Evolutionary conservation across 176 grass and related monocot species (phyloP).

Genomic region (Paspalum notatum): DNA sequence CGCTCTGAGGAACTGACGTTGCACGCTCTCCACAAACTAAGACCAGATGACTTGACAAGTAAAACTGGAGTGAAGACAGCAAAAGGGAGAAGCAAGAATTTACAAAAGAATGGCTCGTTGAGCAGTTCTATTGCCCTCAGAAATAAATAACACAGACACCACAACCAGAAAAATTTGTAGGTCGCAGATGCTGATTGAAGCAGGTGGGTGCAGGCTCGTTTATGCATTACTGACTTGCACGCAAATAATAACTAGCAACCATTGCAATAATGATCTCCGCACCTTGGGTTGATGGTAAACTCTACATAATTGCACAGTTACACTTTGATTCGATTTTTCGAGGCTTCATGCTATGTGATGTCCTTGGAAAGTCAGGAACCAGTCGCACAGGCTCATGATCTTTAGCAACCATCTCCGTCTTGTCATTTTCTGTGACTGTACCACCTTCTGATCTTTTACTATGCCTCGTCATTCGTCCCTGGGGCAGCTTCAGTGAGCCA

Average conservation of each 20-base stretch:
- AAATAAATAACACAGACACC: conserved; percentile 38
- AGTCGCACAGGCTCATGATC: conserved; percentile 37
- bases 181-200: neutral
- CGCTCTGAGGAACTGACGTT: conserved; percentile 2
- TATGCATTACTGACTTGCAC: neutral
- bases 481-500: conserved; percentile 37
- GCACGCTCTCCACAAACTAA: neutral
- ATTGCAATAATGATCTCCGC: neutral
- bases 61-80: neutral
- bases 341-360: conserved; percentile 57
- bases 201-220: conserved; percentile 13
- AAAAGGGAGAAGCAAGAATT: conserved; percentile 32
- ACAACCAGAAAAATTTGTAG: conserved; percentile 27
- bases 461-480: conserved; percentile 44
- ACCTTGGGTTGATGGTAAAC: conserved; percentile 10
- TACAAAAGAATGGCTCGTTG: conserved; percentile 54
- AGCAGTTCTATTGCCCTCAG: conserved; percentile 28
- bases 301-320: conserved; percentile 93
- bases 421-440: conserved; percentile 32
- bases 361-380: conserved; percentile 45
- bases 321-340: conserved; percentile 93
- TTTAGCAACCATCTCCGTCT: conserved; percentile 30
- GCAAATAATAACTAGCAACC: neutral
- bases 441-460: conserved; percentile 70
- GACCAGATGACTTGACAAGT: conserved; percentile 11